A percentile compares a stretch with the other conserved stretches of the same genome.
These are phyloP conservation scores for Penicillium psychrofluorescens DNA, from an alignment of 495 filamentous ascomycete species.

Conservation along the genomic window DNA sequence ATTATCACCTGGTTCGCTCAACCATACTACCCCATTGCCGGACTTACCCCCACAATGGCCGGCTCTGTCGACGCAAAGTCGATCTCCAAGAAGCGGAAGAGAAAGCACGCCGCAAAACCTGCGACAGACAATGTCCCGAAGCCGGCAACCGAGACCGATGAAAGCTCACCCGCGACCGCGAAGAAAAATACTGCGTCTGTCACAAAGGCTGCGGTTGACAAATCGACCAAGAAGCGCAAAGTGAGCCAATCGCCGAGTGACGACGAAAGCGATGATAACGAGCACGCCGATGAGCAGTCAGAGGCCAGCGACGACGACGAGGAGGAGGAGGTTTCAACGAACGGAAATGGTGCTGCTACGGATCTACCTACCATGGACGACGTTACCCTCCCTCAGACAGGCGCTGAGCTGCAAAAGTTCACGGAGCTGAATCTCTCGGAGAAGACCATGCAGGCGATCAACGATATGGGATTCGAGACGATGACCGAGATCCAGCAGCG, in stretches of 20 bases:
- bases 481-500: constrained; percentile 96
- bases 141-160: constrained; percentile 14
- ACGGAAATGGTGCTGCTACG: constrained; percentile 11
- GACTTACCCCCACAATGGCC: constrained; percentile 20
- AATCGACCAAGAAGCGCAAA: constrained; percentile 31
- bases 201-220: constrained; percentile 14
- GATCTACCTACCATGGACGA: constrained; percentile 45
- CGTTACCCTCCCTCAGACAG: constrained; percentile 49
- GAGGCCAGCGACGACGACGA: constrained; percentile 18
- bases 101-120: constrained; percentile 37
- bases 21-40: too few relatives aligned
- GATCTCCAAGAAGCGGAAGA: constrained; percentile 62
- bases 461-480: constrained; percentile 83
- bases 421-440: constrained; percentile 77
- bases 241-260: constrained; percentile 24
- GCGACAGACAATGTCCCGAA: constrained; percentile 22
- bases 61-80: constrained; percentile 46
- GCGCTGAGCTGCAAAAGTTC: constrained; percentile 55
- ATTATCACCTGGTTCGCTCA: too few relatives aligned
- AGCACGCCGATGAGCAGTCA: constrained; percentile 15
- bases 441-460: constrained; percentile 80
- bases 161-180: constrained; percentile 12
- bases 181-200: constrained; percentile 14
- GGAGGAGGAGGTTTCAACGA: constrained; percentile 2
- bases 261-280: constrained; percentile 21